Conservation (phyloP, 345 rosid species). For the Dipteronia dyeriana region DNA sequence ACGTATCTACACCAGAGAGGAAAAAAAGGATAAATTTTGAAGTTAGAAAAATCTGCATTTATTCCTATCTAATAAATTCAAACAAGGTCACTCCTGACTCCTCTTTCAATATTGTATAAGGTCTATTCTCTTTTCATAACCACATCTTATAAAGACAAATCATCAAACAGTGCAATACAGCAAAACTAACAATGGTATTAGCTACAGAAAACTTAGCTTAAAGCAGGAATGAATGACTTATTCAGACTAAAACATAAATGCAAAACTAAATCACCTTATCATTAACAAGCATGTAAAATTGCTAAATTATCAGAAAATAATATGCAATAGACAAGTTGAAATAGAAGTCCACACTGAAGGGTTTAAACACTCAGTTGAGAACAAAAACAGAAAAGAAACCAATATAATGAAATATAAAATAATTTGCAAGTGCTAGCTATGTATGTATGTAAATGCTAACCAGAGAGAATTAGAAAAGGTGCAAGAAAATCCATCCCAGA, state of each 20-base stretch:
- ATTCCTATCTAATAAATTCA: conserved; percentile 6
- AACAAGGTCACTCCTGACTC: neutral
- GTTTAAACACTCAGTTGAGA: neutral
- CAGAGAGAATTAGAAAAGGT: neutral
- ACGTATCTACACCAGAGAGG: conserved; percentile 60
- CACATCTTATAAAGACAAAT: neutral
- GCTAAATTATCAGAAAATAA: neutral
- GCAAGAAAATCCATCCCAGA: neutral
- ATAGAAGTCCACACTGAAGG: neutral
- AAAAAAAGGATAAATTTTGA: neutral
- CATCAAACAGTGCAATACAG: neutral
- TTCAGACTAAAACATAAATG: neutral
- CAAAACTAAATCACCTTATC: neutral
- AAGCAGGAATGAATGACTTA: neutral
- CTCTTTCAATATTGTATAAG: neutral
- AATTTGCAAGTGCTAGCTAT: neutral
- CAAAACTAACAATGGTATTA: neutral
- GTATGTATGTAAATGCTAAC: neutral
- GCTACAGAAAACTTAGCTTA: neutral
- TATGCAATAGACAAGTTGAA: too few relatives aligned
- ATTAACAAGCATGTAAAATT: neutral
- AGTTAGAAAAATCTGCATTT: conserved; percentile 8
- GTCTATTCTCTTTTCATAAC: neutral
- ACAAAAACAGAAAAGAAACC: neutral
- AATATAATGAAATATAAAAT: neutral